phyloP scores from a whole-genome alignment of 306 rosid genomes.

The Echinosophora koreensis region DNA sequence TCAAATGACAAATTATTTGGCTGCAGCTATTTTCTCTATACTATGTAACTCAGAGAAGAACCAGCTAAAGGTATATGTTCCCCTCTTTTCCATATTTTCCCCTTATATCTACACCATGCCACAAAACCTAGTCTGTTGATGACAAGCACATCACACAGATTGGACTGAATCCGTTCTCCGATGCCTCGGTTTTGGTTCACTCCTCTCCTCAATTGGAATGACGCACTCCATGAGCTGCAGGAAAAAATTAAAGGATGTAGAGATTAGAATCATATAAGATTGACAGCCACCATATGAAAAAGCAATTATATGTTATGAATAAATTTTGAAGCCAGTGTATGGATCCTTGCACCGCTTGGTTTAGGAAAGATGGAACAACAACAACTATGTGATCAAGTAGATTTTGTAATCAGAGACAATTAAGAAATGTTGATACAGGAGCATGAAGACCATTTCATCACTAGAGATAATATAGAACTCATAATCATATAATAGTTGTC shows the following conservation, averaged over 20 bases:
- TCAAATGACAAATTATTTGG: conserved; percentile 36
- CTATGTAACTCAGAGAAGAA: conserved; percentile 29
- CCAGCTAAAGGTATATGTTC: conserved; percentile 21
- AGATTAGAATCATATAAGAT: conserved; percentile 6
- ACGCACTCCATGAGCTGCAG: conserved; percentile 68
- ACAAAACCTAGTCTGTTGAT: conserved; percentile 20
- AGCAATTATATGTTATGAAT: background rate
- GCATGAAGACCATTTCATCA: background rate
- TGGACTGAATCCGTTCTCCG: conserved; percentile 60
- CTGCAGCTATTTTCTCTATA: conserved; percentile 43
- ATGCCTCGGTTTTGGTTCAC: conserved; percentile 48
- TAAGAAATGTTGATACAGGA: background rate
- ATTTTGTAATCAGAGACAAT: background rate
- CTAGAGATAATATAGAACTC: background rate
- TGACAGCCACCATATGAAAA: conserved; percentile 6
- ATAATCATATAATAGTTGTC: background rate
- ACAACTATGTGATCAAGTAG: background rate
- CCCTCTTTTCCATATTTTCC: conserved; percentile 1
- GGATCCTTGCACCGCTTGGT: conserved; percentile 21
- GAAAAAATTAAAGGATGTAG: background rate
- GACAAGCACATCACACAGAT: conserved; percentile 48
- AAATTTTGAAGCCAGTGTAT: background rate
- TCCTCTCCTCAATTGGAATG: conserved; percentile 64
- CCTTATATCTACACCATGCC: conserved; percentile 46
- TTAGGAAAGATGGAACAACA: background rate